Evolutionary conservation across 2,329 filamentous ascomycete species (phyloP), one percentile per base, ranked within the genome.

Genomic region (Neofusicoccum parvum): DNA sequence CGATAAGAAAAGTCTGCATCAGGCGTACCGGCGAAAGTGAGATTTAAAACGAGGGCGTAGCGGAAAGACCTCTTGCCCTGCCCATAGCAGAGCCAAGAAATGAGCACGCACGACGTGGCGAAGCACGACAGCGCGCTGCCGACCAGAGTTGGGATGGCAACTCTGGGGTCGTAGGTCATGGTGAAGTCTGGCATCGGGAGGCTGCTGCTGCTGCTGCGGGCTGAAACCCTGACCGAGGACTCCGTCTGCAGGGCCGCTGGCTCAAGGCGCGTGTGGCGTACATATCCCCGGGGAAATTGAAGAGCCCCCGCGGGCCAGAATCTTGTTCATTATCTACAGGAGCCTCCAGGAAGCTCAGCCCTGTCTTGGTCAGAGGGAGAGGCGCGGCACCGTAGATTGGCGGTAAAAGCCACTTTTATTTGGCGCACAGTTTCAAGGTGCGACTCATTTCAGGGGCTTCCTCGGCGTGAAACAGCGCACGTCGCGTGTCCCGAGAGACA

Each of bases 41-140:
- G 70, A 12, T 72, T 72, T 23, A 72, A 36, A n/a, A 72, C 66
- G 20, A 72, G 63, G 14, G 70, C 71, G 51, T 72, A 70, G 17
- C 71, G 69, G 41, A 72, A 72, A 23, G 70, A 69, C 51, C 69
- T 60, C 45, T 69, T 70, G 43, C 68, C 65, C 6, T 67, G 69
- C 34, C 68, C 68, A 5, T 66, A 66, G 48, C 70, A 67, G 27
- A 67, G 67, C 62, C 67, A 72, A 5, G 70, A 66, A 10, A 71
- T 54, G 27, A 72, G 69, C 46, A 70, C 69, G 1, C 56, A 53
- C 0, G 53, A 27, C 9, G 70, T 71, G 0, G 71, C 70, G 15
- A 67, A 9, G 56, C 67, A 64, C 5, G 71, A 72, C 39, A 71
- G 68, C 20, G 71, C 60, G 60, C 71, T 72, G 46, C 71, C 71